These are phyloP conservation scores for Suillus clintonianus DNA, from an alignment of 768 basidiomycete species.

Conservation along the genomic window DNA sequence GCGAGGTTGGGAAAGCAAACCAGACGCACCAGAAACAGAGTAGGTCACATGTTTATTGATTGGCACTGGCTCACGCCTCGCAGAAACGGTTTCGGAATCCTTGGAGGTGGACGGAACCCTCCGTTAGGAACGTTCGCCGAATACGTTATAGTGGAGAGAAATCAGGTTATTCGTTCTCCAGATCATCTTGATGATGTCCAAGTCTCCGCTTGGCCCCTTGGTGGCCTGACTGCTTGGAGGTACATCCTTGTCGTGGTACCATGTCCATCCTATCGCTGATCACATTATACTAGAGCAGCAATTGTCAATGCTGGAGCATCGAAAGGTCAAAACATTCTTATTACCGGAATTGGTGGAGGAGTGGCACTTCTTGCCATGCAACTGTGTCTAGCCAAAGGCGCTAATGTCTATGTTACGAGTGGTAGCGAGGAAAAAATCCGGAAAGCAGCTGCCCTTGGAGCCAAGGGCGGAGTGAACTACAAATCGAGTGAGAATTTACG, in stretches of 20 bases:
- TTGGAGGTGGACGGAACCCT: constrained; percentile 59
- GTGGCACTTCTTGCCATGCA: constrained; percentile 80
- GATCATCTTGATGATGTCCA: constrained; percentile 68
- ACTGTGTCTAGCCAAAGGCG: constrained; percentile 71
- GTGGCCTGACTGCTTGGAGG: constrained; percentile 85
- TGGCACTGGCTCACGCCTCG: not conserved
- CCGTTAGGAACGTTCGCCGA: constrained; percentile 74
- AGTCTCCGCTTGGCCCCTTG: constrained; percentile 76
- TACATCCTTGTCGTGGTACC: constrained; percentile 30
- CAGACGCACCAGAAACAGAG: constrained; percentile 66
- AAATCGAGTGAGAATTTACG: constrained; percentile 50
- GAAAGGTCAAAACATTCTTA: constrained; percentile 69
- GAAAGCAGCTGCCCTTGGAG: constrained; percentile 67
- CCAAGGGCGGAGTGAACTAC: constrained; percentile 77
- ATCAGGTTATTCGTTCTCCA: constrained; percentile 66
- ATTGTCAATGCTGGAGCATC: constrained; percentile 65
- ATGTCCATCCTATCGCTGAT: not conserved
- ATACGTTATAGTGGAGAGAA: constrained; percentile 71
- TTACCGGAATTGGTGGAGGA: constrained; percentile 84
- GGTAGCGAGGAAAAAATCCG: constrained; percentile 68
- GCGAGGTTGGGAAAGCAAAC: constrained; percentile 73
- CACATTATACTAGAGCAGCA: constrained; percentile 48
- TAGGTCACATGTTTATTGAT: constrained; percentile 29
- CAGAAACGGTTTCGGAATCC: constrained; percentile 55
- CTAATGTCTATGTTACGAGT: constrained; percentile 83